Conservation (phyloP, 352 stramenopile genomes). For the Pythium rhizo-oryzae region DNA sequence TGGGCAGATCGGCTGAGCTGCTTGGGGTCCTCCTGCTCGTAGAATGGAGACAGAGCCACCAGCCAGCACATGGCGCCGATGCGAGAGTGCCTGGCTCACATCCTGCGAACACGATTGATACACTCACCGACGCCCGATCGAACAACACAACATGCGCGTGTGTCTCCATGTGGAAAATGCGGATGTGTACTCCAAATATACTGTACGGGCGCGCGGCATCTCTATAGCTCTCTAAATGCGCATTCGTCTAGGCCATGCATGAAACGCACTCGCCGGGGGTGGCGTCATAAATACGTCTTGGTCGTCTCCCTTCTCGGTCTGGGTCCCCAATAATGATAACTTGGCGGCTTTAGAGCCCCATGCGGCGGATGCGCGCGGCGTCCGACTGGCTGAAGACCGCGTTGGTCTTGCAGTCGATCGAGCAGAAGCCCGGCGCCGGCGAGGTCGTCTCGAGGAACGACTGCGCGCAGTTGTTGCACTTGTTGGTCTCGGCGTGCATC, state of each 20-base stretch:
- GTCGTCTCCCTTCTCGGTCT: neutral
- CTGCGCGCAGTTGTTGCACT: conserved; percentile 81
- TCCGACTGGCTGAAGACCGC: conserved; percentile 71
- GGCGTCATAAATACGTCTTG: conserved; percentile 26
- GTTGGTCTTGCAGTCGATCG: conserved; percentile 89
- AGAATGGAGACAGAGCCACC: too few relatives aligned
- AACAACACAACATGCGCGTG: too few relatives aligned
- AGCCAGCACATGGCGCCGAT: too few relatives aligned
- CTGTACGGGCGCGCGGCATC: neutral
- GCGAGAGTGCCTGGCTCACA: too few relatives aligned
- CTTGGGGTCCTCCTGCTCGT: too few relatives aligned
- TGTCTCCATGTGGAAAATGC: too few relatives aligned
- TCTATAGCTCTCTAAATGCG: conserved; percentile 2
- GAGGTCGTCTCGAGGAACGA: conserved; percentile 69
- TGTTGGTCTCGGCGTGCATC: conserved; percentile 79
- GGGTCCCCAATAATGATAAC: conserved; percentile 13
- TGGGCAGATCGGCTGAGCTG: too few relatives aligned
- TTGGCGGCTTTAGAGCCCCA: conserved; percentile 33
- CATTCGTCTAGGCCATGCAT: neutral
- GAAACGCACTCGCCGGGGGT: too few relatives aligned
- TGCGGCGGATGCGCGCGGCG: conserved; percentile 62
- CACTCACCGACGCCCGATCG: too few relatives aligned
- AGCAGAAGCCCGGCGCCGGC: conserved; percentile 77
- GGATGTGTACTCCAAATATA: too few relatives aligned
- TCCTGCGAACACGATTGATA: too few relatives aligned